Conservation (phyloP, 1,284 basidiomycete genomes). For the Cerrena zonata region DNA sequence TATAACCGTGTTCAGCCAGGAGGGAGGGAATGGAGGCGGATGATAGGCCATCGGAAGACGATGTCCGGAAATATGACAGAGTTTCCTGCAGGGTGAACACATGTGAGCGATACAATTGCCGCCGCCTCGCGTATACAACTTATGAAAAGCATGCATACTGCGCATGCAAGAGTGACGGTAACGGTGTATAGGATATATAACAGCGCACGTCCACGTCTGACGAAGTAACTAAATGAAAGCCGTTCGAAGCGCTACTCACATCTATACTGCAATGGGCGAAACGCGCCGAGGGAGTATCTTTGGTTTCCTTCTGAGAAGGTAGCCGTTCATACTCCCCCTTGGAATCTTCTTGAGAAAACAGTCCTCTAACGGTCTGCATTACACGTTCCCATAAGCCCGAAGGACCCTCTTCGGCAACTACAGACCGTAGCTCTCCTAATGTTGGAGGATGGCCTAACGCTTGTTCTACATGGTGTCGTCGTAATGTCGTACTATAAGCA, state of each 20-base stretch:
- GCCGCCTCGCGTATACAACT: neutral
- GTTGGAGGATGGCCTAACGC: constrained; percentile 29
- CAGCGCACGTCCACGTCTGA: neutral
- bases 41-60: constrained; percentile 57
- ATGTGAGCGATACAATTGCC: neutral
- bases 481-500: constrained; percentile 75
- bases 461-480: constrained; percentile 55
- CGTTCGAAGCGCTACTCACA: constrained; percentile 36
- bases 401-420: constrained; percentile 25
- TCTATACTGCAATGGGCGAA: constrained; percentile 34
- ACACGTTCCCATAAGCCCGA: constrained; percentile 36
- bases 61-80: constrained; percentile 61
- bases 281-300: constrained; percentile 32
- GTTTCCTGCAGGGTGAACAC: constrained; percentile 46
- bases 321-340: constrained; percentile 23
- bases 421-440: constrained; percentile 22
- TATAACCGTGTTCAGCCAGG: constrained; percentile 73
- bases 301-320: constrained; percentile 28
- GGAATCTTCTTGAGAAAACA: constrained; percentile 9
- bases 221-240: too few relatives aligned
- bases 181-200: neutral
- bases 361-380: constrained; percentile 31
- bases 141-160: neutral
- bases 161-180: neutral
- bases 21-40: constrained; percentile 62